phyloP scores from a whole-genome alignment of 352 stramenopile species.

The Blastocystis sp. region DNA sequence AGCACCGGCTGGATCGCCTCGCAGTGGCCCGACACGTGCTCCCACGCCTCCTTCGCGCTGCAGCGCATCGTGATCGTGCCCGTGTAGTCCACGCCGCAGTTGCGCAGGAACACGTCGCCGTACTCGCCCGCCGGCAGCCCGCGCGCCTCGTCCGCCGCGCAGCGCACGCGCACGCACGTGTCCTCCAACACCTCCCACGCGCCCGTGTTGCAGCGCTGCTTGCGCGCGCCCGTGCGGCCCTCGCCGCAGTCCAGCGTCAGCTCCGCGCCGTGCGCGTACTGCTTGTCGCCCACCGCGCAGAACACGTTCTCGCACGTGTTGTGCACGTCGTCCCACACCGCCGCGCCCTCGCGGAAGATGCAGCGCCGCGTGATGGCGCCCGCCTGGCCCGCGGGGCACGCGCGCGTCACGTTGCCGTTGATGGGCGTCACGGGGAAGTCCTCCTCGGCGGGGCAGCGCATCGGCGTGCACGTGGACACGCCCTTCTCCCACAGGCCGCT shows the following conservation, averaged over 20 bases:
- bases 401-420: not conserved
- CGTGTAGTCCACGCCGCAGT: constrained; percentile 47
- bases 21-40: not conserved
- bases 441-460: not conserved
- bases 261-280: not conserved
- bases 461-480: constrained; percentile 33
- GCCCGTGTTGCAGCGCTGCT: constrained; percentile 1
- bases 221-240: not conserved
- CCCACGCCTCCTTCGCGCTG: constrained; percentile 24
- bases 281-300: not conserved
- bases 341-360: not conserved
- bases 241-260: constrained; percentile 5
- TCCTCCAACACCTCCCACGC: not conserved
- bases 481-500: constrained; percentile 40
- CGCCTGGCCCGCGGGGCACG: not conserved
- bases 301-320: not conserved
- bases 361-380: constrained; percentile 22
- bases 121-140: not conserved
- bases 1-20: not conserved
- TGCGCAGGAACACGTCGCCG: not conserved
- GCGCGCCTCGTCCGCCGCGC: not conserved
- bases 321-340: not conserved
- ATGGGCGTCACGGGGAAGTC: constrained; percentile 3
- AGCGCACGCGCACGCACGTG: not conserved
- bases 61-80: not conserved